Percentiles rank a stretch among this genome's conserved stretches.
These are phyloP conservation scores for Exophiala aquamarina DNA, from an alignment of 2,329 filamentous ascomycete genomes.

Conservation along the genomic window DNA sequence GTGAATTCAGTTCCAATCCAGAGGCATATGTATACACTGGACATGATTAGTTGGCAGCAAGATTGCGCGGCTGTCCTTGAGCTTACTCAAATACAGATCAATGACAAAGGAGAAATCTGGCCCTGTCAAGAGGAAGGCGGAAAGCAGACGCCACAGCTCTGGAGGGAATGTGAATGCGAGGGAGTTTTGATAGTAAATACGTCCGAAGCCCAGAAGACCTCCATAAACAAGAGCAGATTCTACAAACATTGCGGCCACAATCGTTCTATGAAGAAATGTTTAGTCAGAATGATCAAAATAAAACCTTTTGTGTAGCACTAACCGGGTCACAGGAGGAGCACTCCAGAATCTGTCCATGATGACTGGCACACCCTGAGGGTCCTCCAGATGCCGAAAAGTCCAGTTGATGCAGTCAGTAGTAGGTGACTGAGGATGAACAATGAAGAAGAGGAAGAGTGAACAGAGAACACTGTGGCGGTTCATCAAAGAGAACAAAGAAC, in stretches of 20 bases:
- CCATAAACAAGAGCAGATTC: conserved; percentile 63
- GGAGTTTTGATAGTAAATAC: conserved; percentile 43
- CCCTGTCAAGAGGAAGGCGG: conserved; percentile 60
- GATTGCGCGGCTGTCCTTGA: background rate
- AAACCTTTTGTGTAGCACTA: conserved; percentile 32
- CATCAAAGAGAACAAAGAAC: background rate
- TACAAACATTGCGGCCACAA: conserved; percentile 63
- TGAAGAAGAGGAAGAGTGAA: too few species aligned
- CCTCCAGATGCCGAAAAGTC: too few species aligned
- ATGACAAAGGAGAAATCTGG: conserved; percentile 60
- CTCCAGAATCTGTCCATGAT: conserved; percentile 64
- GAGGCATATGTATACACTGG: conserved; percentile 74
- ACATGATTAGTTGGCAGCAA: background rate
- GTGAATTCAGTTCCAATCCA: conserved; percentile 68
- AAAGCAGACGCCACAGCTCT: conserved; percentile 60
- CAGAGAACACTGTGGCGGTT: too few species aligned
- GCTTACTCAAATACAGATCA: conserved; percentile 70
- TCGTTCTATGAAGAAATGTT: conserved; percentile 60
- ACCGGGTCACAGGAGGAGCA: conserved; percentile 67
- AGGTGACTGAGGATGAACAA: too few species aligned
- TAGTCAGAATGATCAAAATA: conserved; percentile 34
- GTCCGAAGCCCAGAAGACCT: conserved; percentile 51
- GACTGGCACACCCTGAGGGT: background rate
- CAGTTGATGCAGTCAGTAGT: too few species aligned
- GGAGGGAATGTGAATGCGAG: conserved; percentile 64